A percentile compares a stretch with the other conserved stretches of the same genome.
Conservation (phyloP, 805 yeast genomes). For the Saturnispora sekii region DNA sequence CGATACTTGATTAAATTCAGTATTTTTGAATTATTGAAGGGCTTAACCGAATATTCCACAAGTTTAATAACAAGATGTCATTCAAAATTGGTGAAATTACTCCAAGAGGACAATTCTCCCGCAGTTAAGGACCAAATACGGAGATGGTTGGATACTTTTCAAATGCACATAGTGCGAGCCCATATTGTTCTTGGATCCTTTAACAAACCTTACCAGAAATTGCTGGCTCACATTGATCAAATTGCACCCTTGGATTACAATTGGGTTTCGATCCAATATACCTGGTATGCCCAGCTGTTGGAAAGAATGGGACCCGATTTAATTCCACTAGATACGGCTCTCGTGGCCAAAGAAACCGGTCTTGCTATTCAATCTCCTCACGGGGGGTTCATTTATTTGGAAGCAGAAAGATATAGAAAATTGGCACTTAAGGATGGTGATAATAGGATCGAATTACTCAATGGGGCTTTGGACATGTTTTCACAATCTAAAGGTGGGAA, state of each 20-base stretch:
- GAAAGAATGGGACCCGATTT: constrained; percentile 22
- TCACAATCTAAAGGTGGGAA: constrained; percentile 26
- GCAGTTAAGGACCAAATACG: constrained; percentile 30
- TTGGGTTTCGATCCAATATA: constrained; percentile 59
- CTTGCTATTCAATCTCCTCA: constrained; percentile 30
- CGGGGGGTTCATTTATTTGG: constrained; percentile 33
- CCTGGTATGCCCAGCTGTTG: constrained; percentile 54
- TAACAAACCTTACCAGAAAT: constrained; percentile 51
- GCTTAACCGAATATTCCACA: constrained; percentile 37
- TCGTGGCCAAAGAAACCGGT: constrained; percentile 9
- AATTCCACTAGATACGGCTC: constrained; percentile 32
- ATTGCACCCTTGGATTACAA: constrained; percentile 30
- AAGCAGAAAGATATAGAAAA: constrained; percentile 21
- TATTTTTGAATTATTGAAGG: constrained; percentile 38
- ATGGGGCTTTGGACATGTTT: constrained; percentile 30
- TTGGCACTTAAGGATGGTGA: constrained; percentile 1
- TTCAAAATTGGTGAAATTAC: constrained; percentile 35
- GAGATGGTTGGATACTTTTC: constrained; percentile 45
- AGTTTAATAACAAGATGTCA: constrained; percentile 44
- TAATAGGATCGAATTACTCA: constrained; percentile 22
- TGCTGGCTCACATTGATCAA: constrained; percentile 50
- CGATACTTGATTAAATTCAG: constrained; percentile 46
- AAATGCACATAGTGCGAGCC: constrained; percentile 53
- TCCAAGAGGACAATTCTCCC: constrained; percentile 21
- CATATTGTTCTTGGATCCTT: constrained; percentile 52